A percentile compares a stretch with the other conserved stretches of the same genome.
These are phyloP conservation scores for Melanomma pulvis-pyrius DNA, from an alignment of 495 filamentous ascomycete species.

Conservation along the genomic window DNA sequence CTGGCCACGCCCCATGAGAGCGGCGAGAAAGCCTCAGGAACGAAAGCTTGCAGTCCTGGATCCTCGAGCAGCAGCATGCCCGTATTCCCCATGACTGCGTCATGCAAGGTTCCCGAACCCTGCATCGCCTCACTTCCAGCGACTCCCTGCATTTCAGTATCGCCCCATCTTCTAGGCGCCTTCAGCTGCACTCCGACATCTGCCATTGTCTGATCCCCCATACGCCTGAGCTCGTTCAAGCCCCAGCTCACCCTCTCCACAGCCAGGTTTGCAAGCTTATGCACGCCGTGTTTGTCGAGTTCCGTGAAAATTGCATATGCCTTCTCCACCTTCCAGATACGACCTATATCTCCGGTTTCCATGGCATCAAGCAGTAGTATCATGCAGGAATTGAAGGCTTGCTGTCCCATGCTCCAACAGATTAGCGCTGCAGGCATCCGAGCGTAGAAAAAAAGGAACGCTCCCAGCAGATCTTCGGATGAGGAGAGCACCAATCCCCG, in stretches of 20 bases:
- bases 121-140: constrained; percentile 23
- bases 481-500: constrained; percentile 49
- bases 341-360: constrained; percentile 46
- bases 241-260: constrained; percentile 44
- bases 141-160: constrained; percentile 38
- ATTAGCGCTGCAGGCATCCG: constrained; percentile 49
- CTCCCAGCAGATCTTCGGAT: constrained; percentile 45
- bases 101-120: constrained; percentile 16
- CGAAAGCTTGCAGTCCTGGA: constrained; percentile 47
- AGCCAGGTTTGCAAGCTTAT: constrained; percentile 50
- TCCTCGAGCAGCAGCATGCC: constrained; percentile 55
- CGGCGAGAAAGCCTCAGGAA: constrained; percentile 44
- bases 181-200: not conserved
- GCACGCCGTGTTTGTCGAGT: constrained; percentile 49
- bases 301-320: constrained; percentile 49
- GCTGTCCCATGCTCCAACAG: constrained; percentile 54
- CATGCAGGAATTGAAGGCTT: constrained; percentile 55
- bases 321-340: constrained; percentile 44
- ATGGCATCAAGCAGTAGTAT: constrained; percentile 50
- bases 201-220: not conserved
- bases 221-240: constrained; percentile 26
- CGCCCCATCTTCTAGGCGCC: constrained; percentile 3
- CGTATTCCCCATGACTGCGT: constrained; percentile 54
- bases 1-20: constrained; percentile 47
- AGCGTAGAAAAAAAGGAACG: constrained; percentile 52